Base-by-base conservation (phyloP, 176 grass and related monocot genomes). In the Canna indica region DNA sequence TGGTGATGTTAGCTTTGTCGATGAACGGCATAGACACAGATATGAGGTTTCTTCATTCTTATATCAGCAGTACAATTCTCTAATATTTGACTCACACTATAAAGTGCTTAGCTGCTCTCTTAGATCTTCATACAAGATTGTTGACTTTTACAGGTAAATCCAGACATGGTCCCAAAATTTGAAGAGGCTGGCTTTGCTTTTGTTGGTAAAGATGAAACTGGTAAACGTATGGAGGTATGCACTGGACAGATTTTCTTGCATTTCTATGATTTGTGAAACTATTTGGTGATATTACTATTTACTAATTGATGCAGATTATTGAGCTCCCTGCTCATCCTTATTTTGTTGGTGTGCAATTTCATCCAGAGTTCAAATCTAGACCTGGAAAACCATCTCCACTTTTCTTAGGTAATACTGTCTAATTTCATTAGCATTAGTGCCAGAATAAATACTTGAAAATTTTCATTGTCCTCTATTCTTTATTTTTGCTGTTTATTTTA, bases 331-430 rank as follows among this genome's bases (percentile, higher is more conserved):
- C 34, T 72, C 83, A 86, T 78, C 74, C 83, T 28, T 81, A 86
- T 70, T 86, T 78, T 14, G 54, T 86, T 35, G 79, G 83, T 22
- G 79, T 75, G 26, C 83, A 86, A 67, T 86, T 86, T 73, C 79
- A 86, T 78, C 83, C 78, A 68, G 83, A 86, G 69, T 86, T 78
- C 75, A 86, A 81, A 68, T 86, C 78, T 42, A 48, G 83, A 70
- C 83, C 78, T 70, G 78, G 69, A 69, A 86, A 65, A 75, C 79
- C 83, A 3, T 86, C 78, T 75, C 61, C 83, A 29, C 83, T 70
- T 70, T 86, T 81, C 62, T 78, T 86, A 70, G 83, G 83, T 81
- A 81, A 59, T 22, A n/a, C 20, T 16, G 42, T 10, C 12, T 29
- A 44, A 53, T 44, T 44, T 44, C 4, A 25, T 22, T 30, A 65